These are phyloP conservation scores for Leptodermis oblonga DNA, from an alignment of 257 asterid genomes.

Conservation along the genomic window DNA sequence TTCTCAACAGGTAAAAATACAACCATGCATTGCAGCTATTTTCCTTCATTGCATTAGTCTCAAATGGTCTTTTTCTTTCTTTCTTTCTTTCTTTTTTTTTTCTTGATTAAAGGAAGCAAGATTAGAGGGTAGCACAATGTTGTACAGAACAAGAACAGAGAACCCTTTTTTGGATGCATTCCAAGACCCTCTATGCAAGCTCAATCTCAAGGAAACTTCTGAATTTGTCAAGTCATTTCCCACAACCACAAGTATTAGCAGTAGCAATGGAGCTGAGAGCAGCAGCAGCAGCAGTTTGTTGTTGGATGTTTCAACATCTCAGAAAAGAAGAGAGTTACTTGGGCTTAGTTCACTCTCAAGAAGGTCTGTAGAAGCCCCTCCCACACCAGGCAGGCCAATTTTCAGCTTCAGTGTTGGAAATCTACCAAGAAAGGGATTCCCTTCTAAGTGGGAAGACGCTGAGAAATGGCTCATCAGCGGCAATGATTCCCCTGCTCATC, in stretches of 20 bases:
- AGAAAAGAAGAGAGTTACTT: slow-evolving; percentile 27
- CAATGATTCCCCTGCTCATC: slow-evolving; percentile 53
- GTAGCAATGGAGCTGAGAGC: slow-evolving; percentile 24
- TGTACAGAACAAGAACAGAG: slow-evolving; percentile 28
- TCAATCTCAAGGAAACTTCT: slow-evolving; percentile 79
- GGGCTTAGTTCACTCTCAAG: slow-evolving; percentile 33
- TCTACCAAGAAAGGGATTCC: slow-evolving; percentile 56
- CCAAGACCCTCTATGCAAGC: slow-evolving; percentile 70
- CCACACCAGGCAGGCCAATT: slow-evolving; percentile 96
- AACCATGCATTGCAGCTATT: not conserved
- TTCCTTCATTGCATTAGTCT: not conserved
- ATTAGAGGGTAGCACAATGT: slow-evolving; percentile 35
- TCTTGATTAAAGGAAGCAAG: slow-evolving; percentile 43
- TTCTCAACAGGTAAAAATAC: slow-evolving; percentile 41
- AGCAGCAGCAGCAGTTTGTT: slow-evolving; percentile 37
- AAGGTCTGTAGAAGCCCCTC: slow-evolving; percentile 74
- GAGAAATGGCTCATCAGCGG: slow-evolving; percentile 86
- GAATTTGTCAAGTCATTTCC: slow-evolving; percentile 82
- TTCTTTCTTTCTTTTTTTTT: slow-evolving; percentile 9
- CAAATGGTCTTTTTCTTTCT: not conserved
- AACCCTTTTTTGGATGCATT: slow-evolving; percentile 58
- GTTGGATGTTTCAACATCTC: slow-evolving; percentile 39
- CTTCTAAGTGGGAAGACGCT: slow-evolving; percentile 99
- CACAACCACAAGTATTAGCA: too few relatives aligned
- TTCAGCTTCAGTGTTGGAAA: slow-evolving; percentile 79